Evolutionary conservation across 495 filamentous ascomycete genomes (phyloP), one percentile per base, ranked within the genome.

Genomic region (Penicillium macrosclerotiorum): DNA sequence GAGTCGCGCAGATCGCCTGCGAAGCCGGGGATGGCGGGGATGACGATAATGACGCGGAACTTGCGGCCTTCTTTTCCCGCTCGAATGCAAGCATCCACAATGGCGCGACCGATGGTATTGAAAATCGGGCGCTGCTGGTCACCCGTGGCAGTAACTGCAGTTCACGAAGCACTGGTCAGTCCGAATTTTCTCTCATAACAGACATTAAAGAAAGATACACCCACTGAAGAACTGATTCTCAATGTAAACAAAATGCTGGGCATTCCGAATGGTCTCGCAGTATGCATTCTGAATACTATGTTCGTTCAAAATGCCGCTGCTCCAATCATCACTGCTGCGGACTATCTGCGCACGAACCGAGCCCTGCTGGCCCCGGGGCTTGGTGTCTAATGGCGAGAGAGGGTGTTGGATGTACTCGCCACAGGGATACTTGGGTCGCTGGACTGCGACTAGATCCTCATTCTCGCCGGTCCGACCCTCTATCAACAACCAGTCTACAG

Each of bases 141-240:
- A 9, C 92, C 90, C 1, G 92, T 97, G 7, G 92, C 90, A 8
- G 91, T 95, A 57, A 95, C 81, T 80, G 26, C n/a, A n/a, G n/a
- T n/a, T n/a, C n/a, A n/a, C n/a, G n/a, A 8, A 1, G 14, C 19
- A 23, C n/a, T 8, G n/a, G 33, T 37, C 33, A 37, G 35, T 14
- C 4, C 37, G n/a, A n/a, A n/a, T n/a, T n/a, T n/a, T n/a, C n/a
- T n/a, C n/a, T n/a, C n/a, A n/a, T n/a, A n/a, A n/a, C n/a, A n/a
- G n/a, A n/a, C n/a, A n/a, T n/a, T n/a, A 17, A 11, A 4, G 4
- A 34, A 40, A 51, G 22, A 56, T 60, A 5, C 2, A 47, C 57
- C 32, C 66, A 76, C 68, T 93, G 76, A 97, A 96, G 73, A 96
- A 96, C 52, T 97, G 92, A 54, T 97, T 97, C 64, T 96, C 91